phyloP scores from a whole-genome alignment of 306 rosid genomes.

The Herpetospermum pedunculosum region DNA sequence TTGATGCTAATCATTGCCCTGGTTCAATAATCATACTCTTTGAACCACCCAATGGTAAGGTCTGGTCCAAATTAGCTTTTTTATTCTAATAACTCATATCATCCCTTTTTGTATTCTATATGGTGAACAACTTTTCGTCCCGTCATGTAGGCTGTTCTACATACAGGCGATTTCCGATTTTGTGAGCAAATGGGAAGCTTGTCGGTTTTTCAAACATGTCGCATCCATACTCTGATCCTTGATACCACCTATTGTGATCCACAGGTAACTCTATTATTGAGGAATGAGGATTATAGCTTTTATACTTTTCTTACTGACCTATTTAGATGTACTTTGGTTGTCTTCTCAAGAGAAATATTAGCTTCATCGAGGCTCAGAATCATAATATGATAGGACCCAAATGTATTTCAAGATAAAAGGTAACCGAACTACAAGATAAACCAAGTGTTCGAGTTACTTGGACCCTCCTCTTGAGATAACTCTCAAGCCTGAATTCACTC shows the following conservation, averaged over 20 bases:
- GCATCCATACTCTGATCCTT: conserved; percentile 63
- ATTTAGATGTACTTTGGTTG: neutral
- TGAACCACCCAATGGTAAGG: conserved; percentile 89
- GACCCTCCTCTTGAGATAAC: no score
- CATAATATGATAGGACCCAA: no score
- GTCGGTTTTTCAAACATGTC: conserved; percentile 32
- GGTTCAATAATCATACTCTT: conserved; percentile 81
- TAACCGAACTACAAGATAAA: no score
- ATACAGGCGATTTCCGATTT: conserved; percentile 91
- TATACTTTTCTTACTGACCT: neutral
- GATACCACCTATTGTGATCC: conserved; percentile 91
- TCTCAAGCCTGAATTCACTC: no score
- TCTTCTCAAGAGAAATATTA: neutral
- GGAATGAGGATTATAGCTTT: neutral
- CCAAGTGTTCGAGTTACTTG: no score
- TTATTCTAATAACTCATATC: conserved; percentile 1
- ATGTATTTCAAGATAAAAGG: no score
- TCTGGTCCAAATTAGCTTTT: conserved; percentile 35
- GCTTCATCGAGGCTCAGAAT: neutral
- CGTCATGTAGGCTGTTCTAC: conserved; percentile 55
- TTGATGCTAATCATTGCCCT: conserved; percentile 97
- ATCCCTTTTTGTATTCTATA: conserved; percentile 6
- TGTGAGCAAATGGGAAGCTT: conserved; percentile 44
- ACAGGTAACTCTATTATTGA: conserved; percentile 43
- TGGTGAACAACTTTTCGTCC: conserved; percentile 2